Conservation (phyloP, 2,329 filamentous ascomycete species). For the Aphanocladium album region DNA sequence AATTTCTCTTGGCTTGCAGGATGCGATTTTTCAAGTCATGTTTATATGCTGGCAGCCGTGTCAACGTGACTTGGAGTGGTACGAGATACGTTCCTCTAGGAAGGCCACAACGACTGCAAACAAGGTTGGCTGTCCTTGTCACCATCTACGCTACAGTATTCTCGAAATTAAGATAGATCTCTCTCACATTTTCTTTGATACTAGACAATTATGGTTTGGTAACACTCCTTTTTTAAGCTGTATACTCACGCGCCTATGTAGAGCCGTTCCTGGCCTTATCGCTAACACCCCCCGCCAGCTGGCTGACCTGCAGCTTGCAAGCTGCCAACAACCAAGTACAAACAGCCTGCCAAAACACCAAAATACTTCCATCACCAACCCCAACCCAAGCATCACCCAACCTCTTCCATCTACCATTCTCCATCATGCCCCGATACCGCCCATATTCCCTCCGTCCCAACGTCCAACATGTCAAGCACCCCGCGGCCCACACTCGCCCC, state of each 20-base stretch:
- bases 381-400: not conserved
- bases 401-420: not conserved
- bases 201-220: too few species aligned
- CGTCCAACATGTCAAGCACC: not conserved
- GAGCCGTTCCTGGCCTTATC: not conserved
- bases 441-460: not conserved
- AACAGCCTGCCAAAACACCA: not conserved
- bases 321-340: not conserved
- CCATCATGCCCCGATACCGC: too few species aligned
- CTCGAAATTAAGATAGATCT: too few species aligned
- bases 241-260: too few species aligned
- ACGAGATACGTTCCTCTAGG: too few species aligned
- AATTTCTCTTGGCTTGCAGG: not conserved
- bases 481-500: conserved; percentile 1
- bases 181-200: too few species aligned
- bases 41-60: not conserved
- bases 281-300: not conserved
- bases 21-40: not conserved
- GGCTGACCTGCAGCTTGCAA: not conserved
- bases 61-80: not conserved
- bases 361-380: not conserved
- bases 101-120: too few species aligned
- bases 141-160: too few species aligned
- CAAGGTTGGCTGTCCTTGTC: too few species aligned
- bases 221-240: too few species aligned